These are phyloP conservation scores for Saksenaea oblongispora DNA, from an alignment of 371 early-diverging fungal genomes.

Conservation along the genomic window DNA sequence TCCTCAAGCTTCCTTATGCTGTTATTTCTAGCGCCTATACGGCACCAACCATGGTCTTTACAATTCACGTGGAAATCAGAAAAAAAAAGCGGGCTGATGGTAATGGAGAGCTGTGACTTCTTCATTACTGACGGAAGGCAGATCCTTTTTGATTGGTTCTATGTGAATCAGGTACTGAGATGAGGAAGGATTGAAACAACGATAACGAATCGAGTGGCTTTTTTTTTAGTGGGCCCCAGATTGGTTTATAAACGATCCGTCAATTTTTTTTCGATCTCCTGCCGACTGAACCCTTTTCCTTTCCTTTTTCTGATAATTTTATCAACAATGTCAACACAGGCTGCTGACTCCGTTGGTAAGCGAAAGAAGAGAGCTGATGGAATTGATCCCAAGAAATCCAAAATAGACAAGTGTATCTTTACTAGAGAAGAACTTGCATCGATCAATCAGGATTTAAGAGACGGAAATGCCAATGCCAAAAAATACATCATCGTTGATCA, in stretches of 20 bases:
- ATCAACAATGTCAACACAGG: constrained; percentile 3
- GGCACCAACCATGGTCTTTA: no score
- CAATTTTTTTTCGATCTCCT: background rate
- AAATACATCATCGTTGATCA: constrained; percentile 75
- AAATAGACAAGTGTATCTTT: constrained; percentile 8
- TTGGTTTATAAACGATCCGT: background rate
- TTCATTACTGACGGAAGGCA: no score
- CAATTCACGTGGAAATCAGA: no score
- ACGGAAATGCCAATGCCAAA: constrained; percentile 53
- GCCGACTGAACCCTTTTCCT: background rate
- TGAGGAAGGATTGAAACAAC: no score
- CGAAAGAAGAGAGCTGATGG: background rate
- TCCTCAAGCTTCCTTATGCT: no score
- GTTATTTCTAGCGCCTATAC: no score
- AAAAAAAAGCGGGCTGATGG: no score
- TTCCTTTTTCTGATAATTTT: background rate
- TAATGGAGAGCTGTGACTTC: no score
- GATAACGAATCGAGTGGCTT: background rate
- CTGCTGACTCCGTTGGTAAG: constrained; percentile 3
- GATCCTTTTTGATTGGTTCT: no score
- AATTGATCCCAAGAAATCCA: background rate
- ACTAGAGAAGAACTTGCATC: constrained; percentile 38
- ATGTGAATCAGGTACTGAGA: no score
- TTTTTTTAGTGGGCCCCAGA: background rate
- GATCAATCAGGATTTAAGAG: constrained; percentile 38